phyloP scores from a whole-genome alignment of 805 yeast genomes.

The Diddensiella santjacobensis region DNA sequence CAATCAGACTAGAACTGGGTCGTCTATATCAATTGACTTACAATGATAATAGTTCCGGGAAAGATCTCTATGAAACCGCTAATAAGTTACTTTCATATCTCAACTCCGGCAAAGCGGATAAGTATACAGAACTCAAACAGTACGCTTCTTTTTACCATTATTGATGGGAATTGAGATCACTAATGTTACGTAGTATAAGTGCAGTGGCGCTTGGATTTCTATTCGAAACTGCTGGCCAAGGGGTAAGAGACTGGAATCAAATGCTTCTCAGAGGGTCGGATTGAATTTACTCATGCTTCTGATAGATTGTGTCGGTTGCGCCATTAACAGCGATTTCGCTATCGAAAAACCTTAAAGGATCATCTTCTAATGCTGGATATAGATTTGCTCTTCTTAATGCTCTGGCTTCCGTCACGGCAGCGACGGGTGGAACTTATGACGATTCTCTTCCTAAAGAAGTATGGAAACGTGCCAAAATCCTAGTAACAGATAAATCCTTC shows the following conservation, averaged over 20 bases:
- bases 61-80: slow-evolving; percentile 27
- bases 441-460: slow-evolving; percentile 30
- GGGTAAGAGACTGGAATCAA: slow-evolving; percentile 26
- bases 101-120: slow-evolving; percentile 28
- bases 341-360: slow-evolving; percentile 24
- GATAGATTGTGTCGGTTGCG: slow-evolving; percentile 32
- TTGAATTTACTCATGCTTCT: slow-evolving; percentile 2
- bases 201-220: slow-evolving; percentile 27
- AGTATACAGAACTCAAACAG: slow-evolving; percentile 29
- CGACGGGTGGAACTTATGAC: slow-evolving; percentile 32
- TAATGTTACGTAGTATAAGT: slow-evolving; percentile 18
- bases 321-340: slow-evolving; percentile 31
- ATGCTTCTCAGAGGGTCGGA: neutral
- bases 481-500: slow-evolving; percentile 28
- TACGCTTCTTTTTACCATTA: slow-evolving; percentile 14
- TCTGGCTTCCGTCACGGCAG: slow-evolving; percentile 21
- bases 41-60: slow-evolving; percentile 5
- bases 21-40: slow-evolving; percentile 15
- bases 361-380: slow-evolving; percentile 29
- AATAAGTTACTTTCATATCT: slow-evolving; percentile 23
- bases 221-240: slow-evolving; percentile 28
- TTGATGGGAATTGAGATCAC: too few species aligned
- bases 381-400: slow-evolving; percentile 24
- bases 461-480: slow-evolving; percentile 30
- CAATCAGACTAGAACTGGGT: slow-evolving; percentile 18